Evolutionary conservation across 331 rosid genomes (phyloP), one percentile per base, ranked within the genome.

Genomic region (Quercus lobata): DNA sequence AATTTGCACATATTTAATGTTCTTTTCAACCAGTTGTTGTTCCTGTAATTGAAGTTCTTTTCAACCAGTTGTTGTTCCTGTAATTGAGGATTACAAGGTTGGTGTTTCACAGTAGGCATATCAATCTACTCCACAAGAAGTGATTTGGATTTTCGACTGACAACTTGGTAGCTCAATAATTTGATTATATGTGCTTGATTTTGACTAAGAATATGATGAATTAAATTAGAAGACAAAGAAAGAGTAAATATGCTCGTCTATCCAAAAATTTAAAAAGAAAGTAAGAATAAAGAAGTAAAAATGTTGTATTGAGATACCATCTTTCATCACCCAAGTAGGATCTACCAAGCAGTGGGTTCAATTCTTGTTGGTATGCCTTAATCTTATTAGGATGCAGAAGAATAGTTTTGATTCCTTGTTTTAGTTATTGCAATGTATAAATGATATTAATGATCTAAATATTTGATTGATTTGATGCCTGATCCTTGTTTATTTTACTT

Each of bases 1-100:
- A 79, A 76, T 77, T 80, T 83, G 77, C 46, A 85, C 79, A 84
- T 80, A 81, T 78, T 53, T 80, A 73, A 44, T 57, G 52, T 80
- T 86, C 90, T 82, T 78, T 83, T 57, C 81, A 79, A 83, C 84
- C 54, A 58, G 82, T 80, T 75, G 53, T 71, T 83, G 84, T 78
- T 57, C 79, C 81, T 79, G 58, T 86, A 56, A 66, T 60, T 53
- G 52, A 62, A n/a, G 52, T 80, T 86, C 90, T 82, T 78, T 83
- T 57, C 81, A 79, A 83, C 84, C 54, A 58, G 82, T 80, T 75
- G 53, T 71, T 83, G 84, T 78, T 57, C 79, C 81, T 79, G 58
- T 86, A 56, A 66, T 60, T 53, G 52, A 62, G 77, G 81, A 56
- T 35, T 81, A 18, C 71, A 60, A 79, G 72, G 79, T 69, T 72